phyloP scores from a whole-genome alignment of 371 early-diverging fungal genomes.

The Mucor piriformis region DNA sequence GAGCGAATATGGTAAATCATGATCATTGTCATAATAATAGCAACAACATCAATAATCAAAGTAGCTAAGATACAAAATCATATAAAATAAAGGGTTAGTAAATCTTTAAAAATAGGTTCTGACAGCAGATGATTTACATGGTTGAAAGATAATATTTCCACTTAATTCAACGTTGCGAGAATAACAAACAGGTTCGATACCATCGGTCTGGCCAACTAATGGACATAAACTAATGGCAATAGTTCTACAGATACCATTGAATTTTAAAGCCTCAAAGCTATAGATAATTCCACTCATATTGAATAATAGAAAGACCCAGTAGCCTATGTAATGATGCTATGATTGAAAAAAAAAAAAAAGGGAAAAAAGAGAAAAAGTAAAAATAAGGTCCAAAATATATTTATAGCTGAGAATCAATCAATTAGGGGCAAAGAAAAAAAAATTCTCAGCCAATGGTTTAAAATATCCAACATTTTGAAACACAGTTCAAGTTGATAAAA shows the following conservation, averaged over 20 bases:
- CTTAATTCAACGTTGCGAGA: constrained; percentile 88
- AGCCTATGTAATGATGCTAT: background rate
- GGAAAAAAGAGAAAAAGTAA: constrained; percentile 4
- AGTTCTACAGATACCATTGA: constrained; percentile 82
- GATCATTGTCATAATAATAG: constrained; percentile 86
- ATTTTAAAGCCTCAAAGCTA: constrained; percentile 48
- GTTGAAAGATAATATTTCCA: constrained; percentile 86
- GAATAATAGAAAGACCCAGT: background rate
- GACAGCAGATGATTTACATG: constrained; percentile 56
- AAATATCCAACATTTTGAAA: constrained; percentile 9
- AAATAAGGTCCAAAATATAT: constrained; percentile 8
- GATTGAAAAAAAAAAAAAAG: constrained; percentile 1
- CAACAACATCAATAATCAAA: constrained; percentile 80
- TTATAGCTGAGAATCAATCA: constrained; percentile 3
- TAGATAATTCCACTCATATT: constrained; percentile 48
- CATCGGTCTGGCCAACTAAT: constrained; percentile 75
- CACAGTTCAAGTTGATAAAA: background rate
- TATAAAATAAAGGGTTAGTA: background rate
- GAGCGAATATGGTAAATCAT: constrained; percentile 92
- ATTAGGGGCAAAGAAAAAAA: constrained; percentile 1
- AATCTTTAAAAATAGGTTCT: background rate
- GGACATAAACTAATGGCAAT: constrained; percentile 88
- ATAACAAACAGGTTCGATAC: constrained; percentile 89
- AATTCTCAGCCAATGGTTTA: constrained; percentile 19
- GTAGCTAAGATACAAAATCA: constrained; percentile 43